These are phyloP conservation scores for Selenicereus undatus DNA, from an alignment of 148 eudicot genomes.

Conservation along the genomic window DNA sequence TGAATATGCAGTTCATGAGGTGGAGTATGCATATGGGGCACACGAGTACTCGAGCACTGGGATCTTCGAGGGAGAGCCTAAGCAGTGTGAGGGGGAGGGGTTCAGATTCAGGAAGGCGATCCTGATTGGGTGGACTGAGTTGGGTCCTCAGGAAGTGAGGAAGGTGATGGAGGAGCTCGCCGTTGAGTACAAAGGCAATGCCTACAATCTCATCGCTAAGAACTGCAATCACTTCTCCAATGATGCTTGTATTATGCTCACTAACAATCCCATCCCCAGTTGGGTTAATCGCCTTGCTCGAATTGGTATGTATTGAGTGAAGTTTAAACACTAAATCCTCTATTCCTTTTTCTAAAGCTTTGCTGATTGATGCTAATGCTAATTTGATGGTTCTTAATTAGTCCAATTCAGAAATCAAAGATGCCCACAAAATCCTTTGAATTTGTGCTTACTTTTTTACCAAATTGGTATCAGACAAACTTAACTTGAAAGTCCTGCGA, in stretches of 20 bases:
- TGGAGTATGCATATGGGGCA: constrained; percentile 67
- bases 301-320: constrained; percentile 30
- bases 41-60: constrained; percentile 55
- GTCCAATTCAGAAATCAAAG: no score
- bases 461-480: background rate
- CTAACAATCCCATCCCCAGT: constrained; percentile 53
- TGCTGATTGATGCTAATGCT: no score
- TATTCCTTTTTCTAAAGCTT: no score
- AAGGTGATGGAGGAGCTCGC: constrained; percentile 52
- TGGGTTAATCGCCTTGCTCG: constrained; percentile 70
- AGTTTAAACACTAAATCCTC: no score
- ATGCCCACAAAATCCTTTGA: background rate
- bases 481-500: background rate
- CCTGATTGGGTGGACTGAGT: constrained; percentile 53
- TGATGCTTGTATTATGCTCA: constrained; percentile 51
- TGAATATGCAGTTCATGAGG: constrained; percentile 47
- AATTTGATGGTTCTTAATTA: no score
- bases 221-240: constrained; percentile 72
- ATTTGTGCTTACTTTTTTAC: background rate
- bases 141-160: constrained; percentile 34
- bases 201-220: constrained; percentile 56
- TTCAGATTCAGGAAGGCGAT: constrained; percentile 51
- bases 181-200: constrained; percentile 44
- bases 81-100: constrained; percentile 39
- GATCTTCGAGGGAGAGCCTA: constrained; percentile 58